Conservation (phyloP, 169 alveolate genomes). For the Cryptosporidium muris region DNA sequence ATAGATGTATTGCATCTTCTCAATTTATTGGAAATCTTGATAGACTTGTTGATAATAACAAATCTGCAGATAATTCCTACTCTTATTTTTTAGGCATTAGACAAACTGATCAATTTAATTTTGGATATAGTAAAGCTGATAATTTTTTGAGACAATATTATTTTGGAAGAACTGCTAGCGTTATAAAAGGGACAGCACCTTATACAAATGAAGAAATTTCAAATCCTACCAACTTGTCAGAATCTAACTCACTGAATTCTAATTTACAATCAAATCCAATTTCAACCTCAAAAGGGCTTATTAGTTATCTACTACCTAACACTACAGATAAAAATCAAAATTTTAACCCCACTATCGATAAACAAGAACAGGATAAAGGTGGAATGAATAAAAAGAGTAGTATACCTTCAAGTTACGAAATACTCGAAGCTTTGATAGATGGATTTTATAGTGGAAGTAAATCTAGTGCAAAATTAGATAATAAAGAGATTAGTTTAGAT, state of each 20-base stretch:
- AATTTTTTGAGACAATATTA: conserved; percentile 46
- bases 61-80: neutral
- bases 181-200: neutral
- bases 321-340: conserved; percentile 33
- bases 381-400: conserved; percentile 11
- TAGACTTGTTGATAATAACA: conserved; percentile 16
- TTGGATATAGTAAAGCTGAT: conserved; percentile 39
- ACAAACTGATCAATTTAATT: neutral
- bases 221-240: neutral
- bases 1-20: conserved; percentile 76
- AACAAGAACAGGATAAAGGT: too few species aligned
- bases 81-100: neutral
- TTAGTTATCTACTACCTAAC: conserved; percentile 43
- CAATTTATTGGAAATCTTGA: conserved; percentile 71
- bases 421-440: conserved; percentile 35
- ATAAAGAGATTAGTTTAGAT: neutral
- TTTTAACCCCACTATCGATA: neutral
- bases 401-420: conserved; percentile 33
- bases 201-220: neutral
- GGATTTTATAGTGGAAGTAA: conserved; percentile 33
- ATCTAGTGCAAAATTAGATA: neutral
- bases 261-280: neutral
- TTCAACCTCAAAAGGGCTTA: conserved; percentile 23
- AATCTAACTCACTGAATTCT: neutral
- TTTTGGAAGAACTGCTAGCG: conserved; percentile 38